These are phyloP conservation scores for Tricholomella constricta DNA, from an alignment of 768 basidiomycete genomes.

Conservation along the genomic window DNA sequence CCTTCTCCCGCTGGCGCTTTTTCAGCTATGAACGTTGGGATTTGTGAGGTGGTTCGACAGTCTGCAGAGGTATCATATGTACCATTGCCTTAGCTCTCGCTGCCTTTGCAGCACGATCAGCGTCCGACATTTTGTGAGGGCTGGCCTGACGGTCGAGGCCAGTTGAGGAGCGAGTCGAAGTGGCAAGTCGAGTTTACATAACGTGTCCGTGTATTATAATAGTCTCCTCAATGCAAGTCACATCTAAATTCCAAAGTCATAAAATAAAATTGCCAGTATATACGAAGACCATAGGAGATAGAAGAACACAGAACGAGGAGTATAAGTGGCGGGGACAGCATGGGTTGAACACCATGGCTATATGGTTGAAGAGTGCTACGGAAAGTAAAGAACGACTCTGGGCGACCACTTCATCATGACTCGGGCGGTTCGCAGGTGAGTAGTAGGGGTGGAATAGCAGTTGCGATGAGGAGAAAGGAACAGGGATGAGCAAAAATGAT, in stretches of 20 bases:
- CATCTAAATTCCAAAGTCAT: conserved; percentile 11
- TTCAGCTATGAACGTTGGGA: conserved; percentile 56
- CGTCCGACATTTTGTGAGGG: conserved; percentile 53
- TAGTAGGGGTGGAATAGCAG: conserved; percentile 55
- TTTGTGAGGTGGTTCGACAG: conserved; percentile 7
- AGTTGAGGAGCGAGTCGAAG: background rate
- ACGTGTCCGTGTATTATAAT: no score
- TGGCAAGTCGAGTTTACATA: background rate
- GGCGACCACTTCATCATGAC: conserved; percentile 44
- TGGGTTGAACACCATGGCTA: conserved; percentile 26
- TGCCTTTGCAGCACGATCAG: conserved; percentile 79
- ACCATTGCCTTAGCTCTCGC: conserved; percentile 87
- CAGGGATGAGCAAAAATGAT: conserved; percentile 18
- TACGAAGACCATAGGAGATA: conserved; percentile 40
- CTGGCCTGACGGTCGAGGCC: no score
- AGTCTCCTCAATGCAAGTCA: no score
- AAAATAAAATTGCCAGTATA: conserved; percentile 47
- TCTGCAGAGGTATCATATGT: conserved; percentile 19
- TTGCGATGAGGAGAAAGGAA: conserved; percentile 29
- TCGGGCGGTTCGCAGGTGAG: conserved; percentile 54
- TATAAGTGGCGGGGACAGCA: conserved; percentile 30
- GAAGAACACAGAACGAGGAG: conserved; percentile 34
- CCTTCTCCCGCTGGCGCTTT: conserved; percentile 78
- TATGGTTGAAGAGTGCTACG: conserved; percentile 37
- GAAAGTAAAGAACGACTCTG: conserved; percentile 65